phyloP scores from a whole-genome alignment of 768 basidiomycete species.

The Pulveroboletus sp. region DNA sequence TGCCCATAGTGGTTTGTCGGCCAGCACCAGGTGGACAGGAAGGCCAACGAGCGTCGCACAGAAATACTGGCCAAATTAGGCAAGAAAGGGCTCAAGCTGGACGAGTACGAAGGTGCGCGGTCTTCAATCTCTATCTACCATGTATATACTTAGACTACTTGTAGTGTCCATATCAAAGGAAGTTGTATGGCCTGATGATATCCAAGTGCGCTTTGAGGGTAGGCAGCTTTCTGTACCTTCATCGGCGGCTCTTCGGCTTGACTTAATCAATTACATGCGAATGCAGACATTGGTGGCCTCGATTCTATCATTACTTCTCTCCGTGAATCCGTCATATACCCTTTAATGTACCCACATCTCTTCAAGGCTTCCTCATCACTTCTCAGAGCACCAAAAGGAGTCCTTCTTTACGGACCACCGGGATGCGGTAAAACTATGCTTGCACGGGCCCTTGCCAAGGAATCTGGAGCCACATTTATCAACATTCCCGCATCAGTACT shows the following conservation, averaged over 20 bases:
- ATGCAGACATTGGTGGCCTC: conserved; percentile 85
- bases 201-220: conserved; percentile 74
- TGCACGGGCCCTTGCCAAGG: conserved; percentile 97
- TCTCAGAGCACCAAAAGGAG: conserved; percentile 91
- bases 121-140: neutral
- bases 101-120: conserved; percentile 85
- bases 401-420: conserved; percentile 92
- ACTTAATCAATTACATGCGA: neutral
- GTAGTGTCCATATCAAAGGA: conserved; percentile 86
- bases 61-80: conserved; percentile 71
- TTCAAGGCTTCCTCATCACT: conserved; percentile 81
- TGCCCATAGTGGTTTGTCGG: conserved; percentile 63
- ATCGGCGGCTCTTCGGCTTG: neutral
- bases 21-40: conserved; percentile 48
- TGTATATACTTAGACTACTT: neutral
- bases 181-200: conserved; percentile 90
- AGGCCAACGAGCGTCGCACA: conserved; percentile 64
- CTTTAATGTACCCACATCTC: conserved; percentile 85
- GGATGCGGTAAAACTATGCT: conserved; percentile 99
- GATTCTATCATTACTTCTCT: conserved; percentile 87
- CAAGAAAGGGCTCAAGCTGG: conserved; percentile 70
- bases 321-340: conserved; percentile 94
- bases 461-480: conserved; percentile 96
- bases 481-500: conserved; percentile 75
- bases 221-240: conserved; percentile 11